Evolutionary conservation across 1,139 yeast genomes (phyloP).

Genomic region (Saccharomyces hybrid): DNA sequence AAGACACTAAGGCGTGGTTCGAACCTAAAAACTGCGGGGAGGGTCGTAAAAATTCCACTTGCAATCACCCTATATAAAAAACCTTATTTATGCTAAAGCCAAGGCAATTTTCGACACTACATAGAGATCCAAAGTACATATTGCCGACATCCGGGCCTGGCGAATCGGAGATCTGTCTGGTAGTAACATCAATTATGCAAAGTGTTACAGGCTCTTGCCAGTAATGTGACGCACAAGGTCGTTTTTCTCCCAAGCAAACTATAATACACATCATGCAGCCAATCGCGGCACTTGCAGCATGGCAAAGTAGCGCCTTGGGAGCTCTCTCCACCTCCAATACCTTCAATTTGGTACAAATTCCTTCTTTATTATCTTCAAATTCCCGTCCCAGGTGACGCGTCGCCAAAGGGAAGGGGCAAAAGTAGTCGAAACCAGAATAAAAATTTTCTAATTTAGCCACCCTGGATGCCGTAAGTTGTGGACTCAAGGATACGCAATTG

Average conservation of each 20-base stretch:
- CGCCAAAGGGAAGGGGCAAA: constrained; percentile 1
- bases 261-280: neutral
- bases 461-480: neutral
- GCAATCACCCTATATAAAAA: neutral
- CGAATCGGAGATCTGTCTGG: too few relatives aligned
- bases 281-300: neutral
- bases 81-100: neutral
- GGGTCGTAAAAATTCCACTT: too few relatives aligned
- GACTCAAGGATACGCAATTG: neutral
- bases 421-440: neutral
- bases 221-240: too few relatives aligned
- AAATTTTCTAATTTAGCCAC: constrained; percentile 1
- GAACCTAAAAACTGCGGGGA: too few relatives aligned
- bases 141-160: too few relatives aligned
- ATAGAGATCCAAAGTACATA: neutral
- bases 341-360: neutral
- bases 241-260: too few relatives aligned
- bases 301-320: neutral
- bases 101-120: neutral
- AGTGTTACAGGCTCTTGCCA: too few relatives aligned
- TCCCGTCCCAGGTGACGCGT: neutral
- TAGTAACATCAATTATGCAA: too few relatives aligned
- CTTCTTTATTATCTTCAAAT: neutral
- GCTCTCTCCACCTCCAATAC: neutral
- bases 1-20: constrained; percentile 42